Evolutionary conservation across 805 yeast species (phyloP), one percentile per base, ranked within the genome.

Genomic region (Teunomyces cretensis): DNA sequence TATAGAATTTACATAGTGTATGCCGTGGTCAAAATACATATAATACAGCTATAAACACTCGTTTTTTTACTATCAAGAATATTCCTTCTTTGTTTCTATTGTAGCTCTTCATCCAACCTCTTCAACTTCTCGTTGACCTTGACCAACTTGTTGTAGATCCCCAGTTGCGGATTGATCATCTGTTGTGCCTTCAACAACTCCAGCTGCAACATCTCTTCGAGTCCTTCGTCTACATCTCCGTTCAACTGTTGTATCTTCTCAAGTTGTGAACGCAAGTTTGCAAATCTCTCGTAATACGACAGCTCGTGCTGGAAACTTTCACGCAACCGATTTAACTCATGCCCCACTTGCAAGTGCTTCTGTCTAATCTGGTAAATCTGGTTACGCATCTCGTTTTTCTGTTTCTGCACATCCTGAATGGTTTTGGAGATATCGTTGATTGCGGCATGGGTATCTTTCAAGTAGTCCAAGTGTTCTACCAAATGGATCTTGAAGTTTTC

Each of bases 361-460:
- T 60, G 49, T 42, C 62, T 49, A 13, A 69, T 39, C n/a, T 67
- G 64, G 41, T 54, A 57, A 5, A 70, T 67, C 39, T 56, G 52
- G 11, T 52, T 43, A 41, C 77, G 51, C 14, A 59, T 44, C 11
- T 58, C 62, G 43, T 65, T 63, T 46, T 72, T 72, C 44, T 53
- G 43, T 44, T 58, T 58, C 47, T 70, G 74, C 2, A 62, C 55
- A 15, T 53, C 53, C 6, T 40, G 32, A 6, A 72, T 63, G n/a
- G 61, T 62, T 26, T 49, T 51, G 1, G 62, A 51, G 9, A 72
- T 53, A 39, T 65, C 71, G 13, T 58, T 50, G 12, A 71, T 63
- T 36, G 60, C 62, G 8, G 71, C 61, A 49, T 70, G 72, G 11
- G 60, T 53, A 48, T 68, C 76, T 48, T 50, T 46, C 37, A 72